These are phyloP conservation scores for Cairneyella variabilis DNA, from an alignment of 495 filamentous ascomycete species.

Conservation along the genomic window DNA sequence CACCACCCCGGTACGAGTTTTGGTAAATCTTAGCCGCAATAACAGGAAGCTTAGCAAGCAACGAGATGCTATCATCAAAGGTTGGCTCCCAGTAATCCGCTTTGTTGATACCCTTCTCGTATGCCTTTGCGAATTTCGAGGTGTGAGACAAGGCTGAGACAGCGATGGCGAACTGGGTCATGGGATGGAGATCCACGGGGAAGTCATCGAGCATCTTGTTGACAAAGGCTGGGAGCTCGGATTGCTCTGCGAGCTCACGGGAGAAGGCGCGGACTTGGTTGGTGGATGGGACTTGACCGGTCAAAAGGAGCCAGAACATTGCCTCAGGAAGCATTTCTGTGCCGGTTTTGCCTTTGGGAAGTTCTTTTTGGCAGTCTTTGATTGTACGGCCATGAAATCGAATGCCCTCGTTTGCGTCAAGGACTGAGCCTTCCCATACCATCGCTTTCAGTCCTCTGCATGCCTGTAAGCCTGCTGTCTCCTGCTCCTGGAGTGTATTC, in stretches of 20 bases:
- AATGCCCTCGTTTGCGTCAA: conserved; percentile 95
- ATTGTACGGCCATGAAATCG: conserved; percentile 97
- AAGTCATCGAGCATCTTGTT: conserved; percentile 86
- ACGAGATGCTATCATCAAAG: conserved; percentile 90
- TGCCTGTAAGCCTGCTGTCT: conserved; percentile 11
- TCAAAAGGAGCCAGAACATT: conserved; percentile 99
- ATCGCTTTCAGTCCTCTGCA: conserved; percentile 84
- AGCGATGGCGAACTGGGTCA: conserved; percentile 95
- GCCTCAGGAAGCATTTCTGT: conserved; percentile 99
- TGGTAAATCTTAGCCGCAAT: conserved; percentile 98
- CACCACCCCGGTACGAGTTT: conserved; percentile 74
- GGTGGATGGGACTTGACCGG: conserved; percentile 83
- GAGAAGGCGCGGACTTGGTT: conserved; percentile 78
- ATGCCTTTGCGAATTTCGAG: conserved; percentile 86
- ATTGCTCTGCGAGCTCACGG: conserved; percentile 81
- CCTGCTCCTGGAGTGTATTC: conserved; percentile 7
- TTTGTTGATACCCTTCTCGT: conserved; percentile 86
- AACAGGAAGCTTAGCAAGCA: conserved; percentile 93
- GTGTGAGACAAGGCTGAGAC: conserved; percentile 92
- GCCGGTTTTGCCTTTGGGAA: conserved; percentile 88
- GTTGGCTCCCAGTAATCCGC: conserved; percentile 98
- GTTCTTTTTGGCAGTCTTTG: conserved; percentile 91
- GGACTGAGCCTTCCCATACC: conserved; percentile 97
- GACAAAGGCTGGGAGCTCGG: conserved; percentile 77
- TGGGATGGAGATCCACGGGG: conserved; percentile 85